A percentile compares a stretch with the other conserved stretches of the same genome.
Evolutionary conservation across 805 yeast species (phyloP).

Genomic region (Yamadazyma ubonensis): DNA sequence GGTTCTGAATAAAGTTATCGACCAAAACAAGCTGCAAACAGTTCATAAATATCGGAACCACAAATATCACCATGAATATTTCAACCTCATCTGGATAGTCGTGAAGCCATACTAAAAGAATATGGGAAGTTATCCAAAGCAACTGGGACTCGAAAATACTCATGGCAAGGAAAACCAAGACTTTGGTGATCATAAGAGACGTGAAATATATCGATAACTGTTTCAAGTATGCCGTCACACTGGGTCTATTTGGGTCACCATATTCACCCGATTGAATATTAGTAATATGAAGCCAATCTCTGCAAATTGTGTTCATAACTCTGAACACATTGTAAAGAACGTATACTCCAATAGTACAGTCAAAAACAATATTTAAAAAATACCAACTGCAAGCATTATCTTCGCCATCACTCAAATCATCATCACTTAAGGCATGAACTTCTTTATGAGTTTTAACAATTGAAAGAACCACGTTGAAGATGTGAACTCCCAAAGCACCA

Average conservation of each 20-base stretch:
- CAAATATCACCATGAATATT: conserved; percentile 81
- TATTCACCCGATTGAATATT: conserved; percentile 56
- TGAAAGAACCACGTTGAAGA: conserved; percentile 71
- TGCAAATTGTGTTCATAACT: conserved; percentile 42
- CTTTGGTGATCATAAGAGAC: conserved; percentile 66
- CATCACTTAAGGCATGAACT: conserved; percentile 26
- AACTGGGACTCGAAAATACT: conserved; percentile 61
- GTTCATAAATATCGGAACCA: conserved; percentile 73
- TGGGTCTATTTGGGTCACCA: conserved; percentile 63
- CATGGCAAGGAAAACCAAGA: conserved; percentile 55
- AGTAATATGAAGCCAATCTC: conserved; percentile 40
- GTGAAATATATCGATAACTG: conserved; percentile 68
- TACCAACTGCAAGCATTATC: conserved; percentile 97
- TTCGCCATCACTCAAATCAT: conserved; percentile 23
- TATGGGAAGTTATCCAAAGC: conserved; percentile 58
- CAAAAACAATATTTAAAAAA: conserved; percentile 81
- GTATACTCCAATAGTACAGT: conserved; percentile 92
- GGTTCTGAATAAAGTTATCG: conserved; percentile 71
- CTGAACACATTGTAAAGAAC: conserved; percentile 57
- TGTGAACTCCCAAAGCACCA: conserved; percentile 84
- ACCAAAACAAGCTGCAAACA: conserved; percentile 70
- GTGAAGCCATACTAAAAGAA: conserved; percentile 81
- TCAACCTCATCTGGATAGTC: conserved; percentile 73
- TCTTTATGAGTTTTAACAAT: conserved; percentile 45
- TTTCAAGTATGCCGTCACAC: conserved; percentile 56